Base-by-base conservation (phyloP, 139 green algal genomes). In the Closterium sp. region DNA sequence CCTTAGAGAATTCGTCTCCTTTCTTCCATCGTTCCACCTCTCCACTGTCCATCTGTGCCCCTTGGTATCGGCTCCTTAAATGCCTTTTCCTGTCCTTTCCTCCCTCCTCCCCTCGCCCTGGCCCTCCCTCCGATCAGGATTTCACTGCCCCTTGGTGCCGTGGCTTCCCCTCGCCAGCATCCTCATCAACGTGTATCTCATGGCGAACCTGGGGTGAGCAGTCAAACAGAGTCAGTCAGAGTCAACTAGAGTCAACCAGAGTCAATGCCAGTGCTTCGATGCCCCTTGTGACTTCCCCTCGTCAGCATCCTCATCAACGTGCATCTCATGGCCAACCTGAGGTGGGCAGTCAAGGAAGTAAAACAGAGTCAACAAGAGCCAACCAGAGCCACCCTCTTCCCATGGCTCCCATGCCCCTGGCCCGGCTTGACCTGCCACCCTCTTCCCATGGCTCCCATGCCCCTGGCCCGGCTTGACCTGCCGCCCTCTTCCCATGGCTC, bases 291-390 rank as follows among this genome's bases (percentile, higher is more conserved):
- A 16, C 43, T 69, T 69, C 43, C 43, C 43, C 43, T 69, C 10
- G 43, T 16, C 43, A 94, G 43, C 64, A 92, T 94, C 31, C 31
- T 94, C 33, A 87, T 94, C 88, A 94, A 94, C 34, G 90, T 89
- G 30, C 91, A 94, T 33, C 55, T 94, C 23, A 84, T 94, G n/a
- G 28, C 87, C 87, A 93, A 93, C 36, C 10, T 93, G 33, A 23
- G 86, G 90, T 85, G 25, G 3, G 86, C 4, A 69, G n/a, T n/a
- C n/a, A n/a, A n/a, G n/a, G n/a, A n/a, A n/a, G n/a, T n/a, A n/a
- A n/a, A n/a, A n/a, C n/a, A 12, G 43, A 69, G 43, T 69, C 43
- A 69, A 69, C 43, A 12, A 25, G 21, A 69, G 43, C 23, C 43
- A 69, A 69, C 7, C 43, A 69, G 1, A 69, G 43, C 23, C 32